Conservation (phyloP, 78 protist genomes). For the Corallochytrium limacisporum region DNA sequence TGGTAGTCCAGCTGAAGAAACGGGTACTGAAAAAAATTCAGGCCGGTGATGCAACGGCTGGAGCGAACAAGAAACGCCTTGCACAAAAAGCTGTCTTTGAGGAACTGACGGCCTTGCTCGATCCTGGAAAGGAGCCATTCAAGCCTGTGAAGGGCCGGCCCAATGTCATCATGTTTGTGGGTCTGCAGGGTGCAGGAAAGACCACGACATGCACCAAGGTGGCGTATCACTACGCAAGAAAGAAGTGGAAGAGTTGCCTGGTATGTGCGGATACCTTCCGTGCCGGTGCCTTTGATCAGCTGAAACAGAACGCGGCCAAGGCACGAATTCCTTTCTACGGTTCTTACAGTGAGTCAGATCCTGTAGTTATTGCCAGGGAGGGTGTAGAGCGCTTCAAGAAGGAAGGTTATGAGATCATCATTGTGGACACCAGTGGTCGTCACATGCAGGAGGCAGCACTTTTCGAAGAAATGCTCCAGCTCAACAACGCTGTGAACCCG, state of each 20-base stretch:
- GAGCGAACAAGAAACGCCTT: constrained; percentile 63
- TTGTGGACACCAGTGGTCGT: constrained; percentile 94
- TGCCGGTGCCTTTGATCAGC: constrained; percentile 98
- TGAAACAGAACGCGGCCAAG: constrained; percentile 93
- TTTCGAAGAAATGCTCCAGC: constrained; percentile 91
- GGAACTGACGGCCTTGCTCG: constrained; percentile 66
- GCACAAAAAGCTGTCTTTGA: constrained; percentile 62
- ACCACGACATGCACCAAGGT: constrained; percentile 74
- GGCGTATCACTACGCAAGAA: constrained; percentile 77
- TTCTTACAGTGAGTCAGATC: constrained; percentile 70
- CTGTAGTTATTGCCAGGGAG: constrained; percentile 76
- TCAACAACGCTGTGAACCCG: constrained; percentile 63
- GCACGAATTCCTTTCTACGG: constrained; percentile 90
- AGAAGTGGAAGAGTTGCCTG: constrained; percentile 76
- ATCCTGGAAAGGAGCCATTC: constrained; percentile 78
- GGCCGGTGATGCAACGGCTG: constrained; percentile 52
- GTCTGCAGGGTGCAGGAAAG: constrained; percentile 92
- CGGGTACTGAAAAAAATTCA: not conserved
- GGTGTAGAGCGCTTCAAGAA: constrained; percentile 79
- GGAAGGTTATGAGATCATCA: constrained; percentile 76
- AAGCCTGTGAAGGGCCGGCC: constrained; percentile 66
- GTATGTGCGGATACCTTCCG: constrained; percentile 99
- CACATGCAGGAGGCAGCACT: constrained; percentile 92
- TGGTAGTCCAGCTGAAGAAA: constrained; percentile 2
- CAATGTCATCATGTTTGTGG: constrained; percentile 96